Percentiles rank a stretch among this genome's conserved stretches.
Evolutionary conservation across 352 stramenopile genomes (phyloP).

Genomic region (Globisporangium camurandrum): DNA sequence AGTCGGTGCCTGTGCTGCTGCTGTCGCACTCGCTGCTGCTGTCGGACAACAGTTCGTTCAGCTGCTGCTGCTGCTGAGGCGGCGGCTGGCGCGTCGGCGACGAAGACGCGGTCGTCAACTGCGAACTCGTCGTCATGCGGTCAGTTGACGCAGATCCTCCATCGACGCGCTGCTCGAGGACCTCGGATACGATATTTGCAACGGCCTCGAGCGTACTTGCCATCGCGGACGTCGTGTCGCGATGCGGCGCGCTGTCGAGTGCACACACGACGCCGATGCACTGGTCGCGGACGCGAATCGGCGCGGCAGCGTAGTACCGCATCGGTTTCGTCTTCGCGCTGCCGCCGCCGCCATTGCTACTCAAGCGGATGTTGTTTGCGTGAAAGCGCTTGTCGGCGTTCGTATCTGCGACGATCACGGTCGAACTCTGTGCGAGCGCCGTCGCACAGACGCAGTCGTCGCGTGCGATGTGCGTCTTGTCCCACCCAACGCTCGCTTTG

Average conservation of each 20-base stretch:
- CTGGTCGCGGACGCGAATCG: constrained; percentile 44
- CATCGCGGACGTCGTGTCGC: constrained; percentile 41
- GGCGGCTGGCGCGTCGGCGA: background rate
- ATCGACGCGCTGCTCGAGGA: constrained; percentile 64
- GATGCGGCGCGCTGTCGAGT: constrained; percentile 46
- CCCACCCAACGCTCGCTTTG: constrained; percentile 62
- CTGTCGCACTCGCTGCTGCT: constrained; percentile 14
- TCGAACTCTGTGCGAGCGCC: constrained; percentile 34
- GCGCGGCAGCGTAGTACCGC: constrained; percentile 58
- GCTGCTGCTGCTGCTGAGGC: background rate
- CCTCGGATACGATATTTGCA: constrained; percentile 75
- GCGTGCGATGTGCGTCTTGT: constrained; percentile 39
- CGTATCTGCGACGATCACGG: constrained; percentile 58
- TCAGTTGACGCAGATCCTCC: constrained; percentile 3
- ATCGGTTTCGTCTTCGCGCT: constrained; percentile 21
- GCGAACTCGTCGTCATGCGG: constrained; percentile 2
- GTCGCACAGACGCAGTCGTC: constrained; percentile 51
- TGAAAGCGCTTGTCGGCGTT: constrained; percentile 64
- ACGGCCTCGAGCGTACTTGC: constrained; percentile 65
- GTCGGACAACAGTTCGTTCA: constrained; percentile 9
- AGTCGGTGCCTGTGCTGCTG: background rate
- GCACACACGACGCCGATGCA: constrained; percentile 64
- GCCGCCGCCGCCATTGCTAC: no score
- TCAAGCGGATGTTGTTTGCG: constrained; percentile 37
- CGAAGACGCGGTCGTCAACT: background rate